phyloP scores from a whole-genome alignment of 306 rosid genomes.

The Ormosia emarginata region DNA sequence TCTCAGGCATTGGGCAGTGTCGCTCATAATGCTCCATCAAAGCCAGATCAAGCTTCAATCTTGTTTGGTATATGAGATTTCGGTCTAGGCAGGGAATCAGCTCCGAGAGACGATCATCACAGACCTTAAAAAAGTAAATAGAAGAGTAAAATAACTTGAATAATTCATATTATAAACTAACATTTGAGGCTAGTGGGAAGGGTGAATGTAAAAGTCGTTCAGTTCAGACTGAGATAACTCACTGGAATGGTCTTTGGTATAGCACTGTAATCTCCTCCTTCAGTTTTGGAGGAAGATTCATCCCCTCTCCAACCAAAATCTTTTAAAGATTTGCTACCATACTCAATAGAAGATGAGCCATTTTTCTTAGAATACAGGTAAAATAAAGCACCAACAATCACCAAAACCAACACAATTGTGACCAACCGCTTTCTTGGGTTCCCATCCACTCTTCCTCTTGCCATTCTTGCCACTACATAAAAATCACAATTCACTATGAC shows the following conservation, averaged over 20 bases:
- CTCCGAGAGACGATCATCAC: conserved; percentile 87
- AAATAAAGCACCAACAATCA: conserved; percentile 56
- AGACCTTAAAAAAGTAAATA: conserved; percentile 53
- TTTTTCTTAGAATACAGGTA: conserved; percentile 47
- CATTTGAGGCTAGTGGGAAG: not conserved
- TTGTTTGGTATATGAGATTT: conserved; percentile 81
- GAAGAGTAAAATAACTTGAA: conserved; percentile 12
- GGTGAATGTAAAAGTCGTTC: not conserved
- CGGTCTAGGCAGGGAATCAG: conserved; percentile 91
- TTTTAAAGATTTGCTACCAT: conserved; percentile 57
- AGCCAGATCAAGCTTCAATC: conserved; percentile 78
- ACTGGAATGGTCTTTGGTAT: conserved; percentile 75
- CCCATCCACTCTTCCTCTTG: conserved; percentile 61
- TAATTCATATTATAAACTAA: conserved; percentile 5
- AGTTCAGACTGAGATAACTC: conserved; percentile 39
- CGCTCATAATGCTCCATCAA: conserved; percentile 96
- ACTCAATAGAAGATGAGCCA: conserved; percentile 60
- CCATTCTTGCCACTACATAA: conserved; percentile 53
- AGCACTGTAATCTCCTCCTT: conserved; percentile 35
- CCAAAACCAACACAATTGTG: conserved; percentile 41
- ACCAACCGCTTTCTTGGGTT: conserved; percentile 54
- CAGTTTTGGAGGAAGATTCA: conserved; percentile 41
- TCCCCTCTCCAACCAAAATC: conserved; percentile 49
- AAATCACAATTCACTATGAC: conserved; percentile 22
- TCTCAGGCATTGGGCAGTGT: conserved; percentile 83